phyloP scores from a whole-genome alignment of 2,329 filamentous ascomycete species.

The Lachnellula occidentalis region DNA sequence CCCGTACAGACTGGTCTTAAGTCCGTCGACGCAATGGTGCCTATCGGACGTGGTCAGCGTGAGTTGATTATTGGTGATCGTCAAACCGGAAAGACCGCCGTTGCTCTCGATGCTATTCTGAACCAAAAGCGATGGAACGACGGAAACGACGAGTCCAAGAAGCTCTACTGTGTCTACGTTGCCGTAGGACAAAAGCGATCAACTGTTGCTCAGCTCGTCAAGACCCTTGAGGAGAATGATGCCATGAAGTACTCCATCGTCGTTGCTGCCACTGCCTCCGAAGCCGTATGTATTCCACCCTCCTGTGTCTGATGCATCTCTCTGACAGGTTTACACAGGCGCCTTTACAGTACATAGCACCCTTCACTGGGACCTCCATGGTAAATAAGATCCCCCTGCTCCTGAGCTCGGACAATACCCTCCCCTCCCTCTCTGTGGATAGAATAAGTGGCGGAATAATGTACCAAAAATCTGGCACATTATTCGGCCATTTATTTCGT shows the following conservation, averaged over 20 bases:
- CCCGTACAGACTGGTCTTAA: conserved; percentile 99
- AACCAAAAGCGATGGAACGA: conserved; percentile 99
- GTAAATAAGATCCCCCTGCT: too few relatives aligned
- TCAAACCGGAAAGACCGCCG: conserved; percentile 99
- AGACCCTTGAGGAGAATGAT: conserved; percentile 99
- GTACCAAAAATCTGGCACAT: too few relatives aligned
- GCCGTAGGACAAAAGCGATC: conserved; percentile 99
- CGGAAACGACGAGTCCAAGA: conserved; percentile 82
- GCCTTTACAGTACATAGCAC: conserved; percentile 88
- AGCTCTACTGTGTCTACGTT: conserved; percentile 99
- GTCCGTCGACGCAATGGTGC: conserved; percentile 99
- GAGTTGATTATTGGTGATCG: conserved; percentile 99
- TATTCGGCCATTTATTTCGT: too few relatives aligned
- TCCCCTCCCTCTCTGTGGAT: too few relatives aligned
- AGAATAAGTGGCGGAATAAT: too few relatives aligned
- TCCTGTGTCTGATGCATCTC: background rate
- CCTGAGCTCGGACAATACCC: too few relatives aligned
- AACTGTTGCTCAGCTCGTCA: conserved; percentile 97
- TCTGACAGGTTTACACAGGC: conserved; percentile 30
- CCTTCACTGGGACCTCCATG: conserved; percentile 57
- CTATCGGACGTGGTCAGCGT: conserved; percentile 99
- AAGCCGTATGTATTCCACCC: conserved; percentile 52
- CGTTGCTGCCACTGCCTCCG: conserved; percentile 93
- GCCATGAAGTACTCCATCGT: conserved; percentile 97
- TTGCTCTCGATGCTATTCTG: conserved; percentile 94